phyloP scores from a whole-genome alignment of 352 stramenopile genomes.

The Saprolegnia diclina region DNA sequence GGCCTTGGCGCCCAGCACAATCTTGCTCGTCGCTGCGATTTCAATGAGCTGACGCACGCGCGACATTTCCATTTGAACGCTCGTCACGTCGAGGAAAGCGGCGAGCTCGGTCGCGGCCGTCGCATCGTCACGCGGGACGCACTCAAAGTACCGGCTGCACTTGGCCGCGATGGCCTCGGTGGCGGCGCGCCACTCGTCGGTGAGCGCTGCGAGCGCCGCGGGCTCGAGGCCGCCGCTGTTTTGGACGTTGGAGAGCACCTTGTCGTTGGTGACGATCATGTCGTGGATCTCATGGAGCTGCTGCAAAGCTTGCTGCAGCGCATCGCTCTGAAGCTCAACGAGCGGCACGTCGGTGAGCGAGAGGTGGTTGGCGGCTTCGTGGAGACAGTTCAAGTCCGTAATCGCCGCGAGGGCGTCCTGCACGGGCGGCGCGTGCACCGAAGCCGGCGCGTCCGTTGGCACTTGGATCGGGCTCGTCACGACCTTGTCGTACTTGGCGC shows the following conservation, averaged over 20 bases:
- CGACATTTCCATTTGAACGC: constrained; percentile 65
- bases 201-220: constrained; percentile 39
- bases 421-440: constrained; percentile 37
- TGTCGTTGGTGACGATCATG: constrained; percentile 46
- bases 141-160: constrained; percentile 72
- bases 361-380: constrained; percentile 52
- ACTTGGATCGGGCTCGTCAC: constrained; percentile 51
- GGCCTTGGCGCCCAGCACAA: constrained; percentile 56
- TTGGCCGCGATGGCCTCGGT: constrained; percentile 65
- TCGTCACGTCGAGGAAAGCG: constrained; percentile 46
- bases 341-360: constrained; percentile 53
- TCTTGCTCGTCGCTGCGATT: constrained; percentile 75
- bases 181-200: constrained; percentile 41
- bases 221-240: constrained; percentile 40
- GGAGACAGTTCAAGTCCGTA: constrained; percentile 54
- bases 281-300: constrained; percentile 44
- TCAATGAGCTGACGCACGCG: constrained; percentile 54
- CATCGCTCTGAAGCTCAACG: constrained; percentile 41
- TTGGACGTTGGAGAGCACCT: constrained; percentile 44
- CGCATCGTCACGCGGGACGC: constrained; percentile 72
- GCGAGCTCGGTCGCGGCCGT: constrained; percentile 48
- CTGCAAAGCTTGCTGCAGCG: constrained; percentile 42
- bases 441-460: constrained; percentile 30
- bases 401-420: constrained; percentile 44
- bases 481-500: constrained; percentile 50